These are phyloP conservation scores for Globisporangium okanoganense DNA, from an alignment of 352 stramenopile genomes.

Conservation along the genomic window DNA sequence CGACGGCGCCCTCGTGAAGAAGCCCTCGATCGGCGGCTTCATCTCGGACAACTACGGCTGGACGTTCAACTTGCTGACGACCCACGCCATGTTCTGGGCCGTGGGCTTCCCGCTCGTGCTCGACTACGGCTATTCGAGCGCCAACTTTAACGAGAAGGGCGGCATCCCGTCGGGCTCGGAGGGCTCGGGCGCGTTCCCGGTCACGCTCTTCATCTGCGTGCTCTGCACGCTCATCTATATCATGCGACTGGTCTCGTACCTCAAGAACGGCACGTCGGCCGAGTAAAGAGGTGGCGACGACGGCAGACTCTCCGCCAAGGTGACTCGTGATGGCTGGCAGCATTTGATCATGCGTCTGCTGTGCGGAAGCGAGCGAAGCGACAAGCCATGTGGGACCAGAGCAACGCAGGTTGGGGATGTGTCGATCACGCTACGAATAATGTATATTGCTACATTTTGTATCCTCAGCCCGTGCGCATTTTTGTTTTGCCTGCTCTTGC, in stretches of 20 bases:
- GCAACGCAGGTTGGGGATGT: neutral
- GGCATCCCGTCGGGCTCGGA: slow-evolving; percentile 73
- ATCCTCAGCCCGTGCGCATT: no score
- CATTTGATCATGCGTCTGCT: no score
- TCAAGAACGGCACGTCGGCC: slow-evolving; percentile 24
- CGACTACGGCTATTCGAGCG: slow-evolving; percentile 79
- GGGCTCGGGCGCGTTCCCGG: slow-evolving; percentile 73
- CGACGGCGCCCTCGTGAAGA: slow-evolving; percentile 10
- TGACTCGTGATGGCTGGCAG: neutral
- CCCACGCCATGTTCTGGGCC: slow-evolving; percentile 80
- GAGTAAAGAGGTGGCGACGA: neutral
- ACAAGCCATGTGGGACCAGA: neutral
- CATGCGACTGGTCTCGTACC: slow-evolving; percentile 47
- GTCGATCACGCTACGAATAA: neutral
- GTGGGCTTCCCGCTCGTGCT: slow-evolving; percentile 70
- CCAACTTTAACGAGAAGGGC: slow-evolving; percentile 70
- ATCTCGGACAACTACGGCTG: slow-evolving; percentile 73
- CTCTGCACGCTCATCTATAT: slow-evolving; percentile 73
- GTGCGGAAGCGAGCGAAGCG: neutral
- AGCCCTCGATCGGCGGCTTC: slow-evolving; percentile 49
- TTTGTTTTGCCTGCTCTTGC: no score
- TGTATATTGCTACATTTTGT: no score
- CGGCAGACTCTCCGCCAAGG: no score
- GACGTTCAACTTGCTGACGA: slow-evolving; percentile 84
- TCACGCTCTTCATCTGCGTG: slow-evolving; percentile 74